These are phyloP conservation scores for Chalciporus sp. DNA, from an alignment of 1,284 basidiomycete species.

Conservation along the genomic window DNA sequence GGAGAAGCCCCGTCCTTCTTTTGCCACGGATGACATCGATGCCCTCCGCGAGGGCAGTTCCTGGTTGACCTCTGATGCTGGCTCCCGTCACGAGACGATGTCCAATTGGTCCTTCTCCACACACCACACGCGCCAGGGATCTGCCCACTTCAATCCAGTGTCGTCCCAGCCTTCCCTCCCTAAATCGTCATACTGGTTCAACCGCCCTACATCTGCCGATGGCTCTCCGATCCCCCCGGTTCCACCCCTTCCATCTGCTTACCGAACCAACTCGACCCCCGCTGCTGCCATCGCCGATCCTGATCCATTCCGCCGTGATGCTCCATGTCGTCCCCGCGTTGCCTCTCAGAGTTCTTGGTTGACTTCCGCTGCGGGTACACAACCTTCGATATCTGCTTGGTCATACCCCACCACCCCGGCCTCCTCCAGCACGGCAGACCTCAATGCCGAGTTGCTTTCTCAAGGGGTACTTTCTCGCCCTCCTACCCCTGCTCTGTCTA, in stretches of 20 bases:
- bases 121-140: constrained; percentile 44
- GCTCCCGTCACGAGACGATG: constrained; percentile 55
- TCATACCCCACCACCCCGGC: constrained; percentile 57
- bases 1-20: constrained; percentile 58
- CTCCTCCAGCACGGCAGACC: constrained; percentile 40
- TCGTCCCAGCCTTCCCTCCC: constrained; percentile 47
- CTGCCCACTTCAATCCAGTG: constrained; percentile 27
- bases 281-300: constrained; percentile 46
- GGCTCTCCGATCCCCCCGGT: constrained; percentile 54
- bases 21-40: constrained; percentile 68
- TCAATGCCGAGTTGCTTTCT: constrained; percentile 43
- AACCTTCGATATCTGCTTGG: constrained; percentile 61
- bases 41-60: constrained; percentile 69
- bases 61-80: constrained; percentile 70
- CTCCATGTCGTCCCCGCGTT: constrained; percentile 45
- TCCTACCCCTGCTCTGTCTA: constrained; percentile 53
- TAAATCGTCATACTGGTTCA: constrained; percentile 66
- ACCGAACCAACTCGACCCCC: constrained; percentile 46
- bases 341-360: constrained; percentile 73
- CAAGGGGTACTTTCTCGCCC: constrained; percentile 45
- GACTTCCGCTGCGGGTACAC: constrained; percentile 60
- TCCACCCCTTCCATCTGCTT: constrained; percentile 62
- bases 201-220: constrained; percentile 39
- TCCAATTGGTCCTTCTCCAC: constrained; percentile 75
- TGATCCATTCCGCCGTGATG: constrained; percentile 62